Evolutionary conservation across 2,329 filamentous ascomycete genomes (phyloP).

Genomic region (Fusarium foetens): DNA sequence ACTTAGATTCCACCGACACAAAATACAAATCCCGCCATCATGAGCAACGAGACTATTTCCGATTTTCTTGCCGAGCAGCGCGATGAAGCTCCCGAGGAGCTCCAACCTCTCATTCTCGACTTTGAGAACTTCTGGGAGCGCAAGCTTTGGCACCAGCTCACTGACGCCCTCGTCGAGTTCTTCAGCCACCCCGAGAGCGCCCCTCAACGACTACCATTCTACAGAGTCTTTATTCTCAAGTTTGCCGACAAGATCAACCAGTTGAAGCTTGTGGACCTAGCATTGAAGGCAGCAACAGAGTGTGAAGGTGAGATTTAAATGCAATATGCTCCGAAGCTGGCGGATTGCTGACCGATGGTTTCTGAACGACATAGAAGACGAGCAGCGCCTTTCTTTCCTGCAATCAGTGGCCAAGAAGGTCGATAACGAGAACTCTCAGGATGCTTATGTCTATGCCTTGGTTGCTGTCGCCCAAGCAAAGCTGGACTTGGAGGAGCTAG

Average conservation of each 20-base stretch:
- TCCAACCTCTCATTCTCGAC: constrained; percentile 86
- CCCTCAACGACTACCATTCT: constrained; percentile 86
- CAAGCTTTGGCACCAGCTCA: constrained; percentile 99
- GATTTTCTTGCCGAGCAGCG: constrained; percentile 93
- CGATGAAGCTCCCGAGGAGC: constrained; percentile 85
- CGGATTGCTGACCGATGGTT: constrained; percentile 19
- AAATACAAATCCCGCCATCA: constrained; percentile 52
- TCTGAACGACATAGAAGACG: constrained; percentile 70
- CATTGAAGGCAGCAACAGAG: constrained; percentile 85
- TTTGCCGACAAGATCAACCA: constrained; percentile 99
- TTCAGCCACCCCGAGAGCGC: constrained; percentile 86
- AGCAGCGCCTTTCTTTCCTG: constrained; percentile 87
- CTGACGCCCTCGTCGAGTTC: constrained; percentile 86
- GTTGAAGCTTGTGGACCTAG: constrained; percentile 92
- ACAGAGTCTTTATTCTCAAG: constrained; percentile 92
- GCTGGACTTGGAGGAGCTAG: constrained; percentile 79
- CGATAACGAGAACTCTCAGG: constrained; percentile 90
- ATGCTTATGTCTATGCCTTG: constrained; percentile 93
- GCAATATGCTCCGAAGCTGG: constrained; percentile 13
- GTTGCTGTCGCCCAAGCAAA: constrained; percentile 91
- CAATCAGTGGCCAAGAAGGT: constrained; percentile 86
- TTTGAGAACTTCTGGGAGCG: constrained; percentile 99
- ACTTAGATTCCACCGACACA: constrained; percentile 13
- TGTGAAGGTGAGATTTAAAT: constrained; percentile 72
- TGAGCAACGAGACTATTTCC: constrained; percentile 88